These are phyloP conservation scores for Colletotrichum tropicale DNA, from an alignment of 2,329 filamentous ascomycete species.

Conservation along the genomic window DNA sequence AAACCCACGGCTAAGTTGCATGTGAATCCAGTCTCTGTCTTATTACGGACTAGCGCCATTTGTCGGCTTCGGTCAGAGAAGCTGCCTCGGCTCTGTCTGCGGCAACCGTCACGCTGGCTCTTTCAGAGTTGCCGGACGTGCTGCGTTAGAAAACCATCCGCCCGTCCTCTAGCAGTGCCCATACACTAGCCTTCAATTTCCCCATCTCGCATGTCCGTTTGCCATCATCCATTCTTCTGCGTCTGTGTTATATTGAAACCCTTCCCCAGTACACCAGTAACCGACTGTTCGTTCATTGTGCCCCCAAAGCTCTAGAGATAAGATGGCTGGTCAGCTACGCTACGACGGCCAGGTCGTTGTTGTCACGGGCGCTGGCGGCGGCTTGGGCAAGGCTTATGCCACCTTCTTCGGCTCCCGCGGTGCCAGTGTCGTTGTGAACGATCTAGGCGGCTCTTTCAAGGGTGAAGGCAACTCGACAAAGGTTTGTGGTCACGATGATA, in stretches of 20 bases:
- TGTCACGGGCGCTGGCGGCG: conserved; percentile 81
- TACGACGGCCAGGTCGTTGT: conserved; percentile 87
- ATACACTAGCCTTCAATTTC: background rate
- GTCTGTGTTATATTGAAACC: background rate
- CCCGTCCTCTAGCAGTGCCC: background rate
- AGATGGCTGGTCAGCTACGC: conserved; percentile 72
- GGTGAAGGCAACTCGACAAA: conserved; percentile 88
- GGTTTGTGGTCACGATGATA: conserved; percentile 52
- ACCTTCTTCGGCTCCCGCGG: conserved; percentile 91
- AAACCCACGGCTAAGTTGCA: conserved; percentile 7
- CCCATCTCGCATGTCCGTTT: background rate
- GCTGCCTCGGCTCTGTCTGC: conserved; percentile 23
- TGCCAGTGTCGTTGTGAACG: conserved; percentile 95
- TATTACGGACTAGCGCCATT: conserved; percentile 6
- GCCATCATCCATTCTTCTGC: background rate
- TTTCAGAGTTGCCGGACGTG: conserved; percentile 10
- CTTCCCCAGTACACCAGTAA: background rate
- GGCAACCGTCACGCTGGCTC: conserved; percentile 9
- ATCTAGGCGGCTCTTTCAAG: conserved; percentile 91
- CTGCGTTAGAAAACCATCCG: conserved; percentile 2
- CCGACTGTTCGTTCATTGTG: background rate
- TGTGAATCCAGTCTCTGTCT: conserved; percentile 10
- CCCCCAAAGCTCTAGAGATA: conserved; percentile 25
- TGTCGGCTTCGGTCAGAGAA: conserved; percentile 18
- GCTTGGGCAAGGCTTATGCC: conserved; percentile 82